Evolutionary conservation across 441 rosid genomes (phyloP).

Genomic region (Pelargonium cotyledonis): DNA sequence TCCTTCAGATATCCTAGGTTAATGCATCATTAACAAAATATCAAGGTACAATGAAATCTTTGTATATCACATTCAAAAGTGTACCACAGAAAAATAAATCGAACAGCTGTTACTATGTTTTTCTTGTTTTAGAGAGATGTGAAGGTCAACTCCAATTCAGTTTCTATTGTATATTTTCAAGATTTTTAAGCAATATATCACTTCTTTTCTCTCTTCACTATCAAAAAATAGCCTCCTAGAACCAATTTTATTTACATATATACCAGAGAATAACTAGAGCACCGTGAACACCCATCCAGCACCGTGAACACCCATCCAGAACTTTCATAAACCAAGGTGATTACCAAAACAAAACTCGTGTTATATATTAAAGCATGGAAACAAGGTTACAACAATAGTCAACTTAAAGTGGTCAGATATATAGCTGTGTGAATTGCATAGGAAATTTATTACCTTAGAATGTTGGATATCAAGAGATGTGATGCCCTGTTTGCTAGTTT

Average conservation of each 20-base stretch:
- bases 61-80: too few species aligned
- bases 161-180: too few species aligned
- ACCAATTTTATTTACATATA: not conserved
- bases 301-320: not conserved
- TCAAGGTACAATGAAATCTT: too few species aligned
- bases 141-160: too few species aligned
- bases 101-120: too few species aligned
- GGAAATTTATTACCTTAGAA: conserved; percentile 50
- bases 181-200: too few species aligned
- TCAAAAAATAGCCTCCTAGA: not conserved
- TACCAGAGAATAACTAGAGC: not conserved
- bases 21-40: not conserved
- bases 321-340: not conserved
- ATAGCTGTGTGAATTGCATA: conserved; percentile 13
- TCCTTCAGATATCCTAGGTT: not conserved
- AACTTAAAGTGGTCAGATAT: not conserved
- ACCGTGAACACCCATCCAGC: not conserved
- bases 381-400: not conserved
- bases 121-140: too few species aligned
- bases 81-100: too few species aligned
- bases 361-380: not conserved
- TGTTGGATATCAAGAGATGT: conserved; percentile 57
- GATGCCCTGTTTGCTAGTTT: conserved; percentile 89
- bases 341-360: not conserved
- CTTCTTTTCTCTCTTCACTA: not conserved